These are phyloP conservation scores for Aurantiochytrium sp. DNA, from an alignment of 108 stramenopile genomes.

Conservation along the genomic window DNA sequence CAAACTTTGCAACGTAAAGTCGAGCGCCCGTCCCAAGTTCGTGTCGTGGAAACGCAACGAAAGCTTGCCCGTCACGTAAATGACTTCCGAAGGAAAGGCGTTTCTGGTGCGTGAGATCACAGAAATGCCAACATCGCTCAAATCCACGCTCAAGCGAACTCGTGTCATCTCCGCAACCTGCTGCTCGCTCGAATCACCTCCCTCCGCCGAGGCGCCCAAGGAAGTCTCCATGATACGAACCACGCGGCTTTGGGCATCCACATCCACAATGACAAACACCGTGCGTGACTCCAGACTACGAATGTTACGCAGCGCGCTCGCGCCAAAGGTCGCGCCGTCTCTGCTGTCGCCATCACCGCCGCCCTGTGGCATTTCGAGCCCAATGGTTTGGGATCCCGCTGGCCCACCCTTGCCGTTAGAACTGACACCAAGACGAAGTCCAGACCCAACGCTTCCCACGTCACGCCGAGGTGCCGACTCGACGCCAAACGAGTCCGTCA, in stretches of 20 bases:
- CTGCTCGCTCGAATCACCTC: neutral
- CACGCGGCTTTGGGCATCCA: neutral
- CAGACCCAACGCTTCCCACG: neutral
- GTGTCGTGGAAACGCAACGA: neutral
- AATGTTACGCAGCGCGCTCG: neutral
- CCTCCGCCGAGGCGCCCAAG: neutral
- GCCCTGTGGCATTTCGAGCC: no score
- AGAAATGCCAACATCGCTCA: neutral
- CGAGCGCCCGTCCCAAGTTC: neutral
- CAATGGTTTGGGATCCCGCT: no score
- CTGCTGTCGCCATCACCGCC: no score
- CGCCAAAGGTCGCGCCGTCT: neutral
- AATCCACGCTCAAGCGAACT: neutral
- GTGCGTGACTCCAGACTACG: neutral
- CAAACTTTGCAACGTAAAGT: neutral
- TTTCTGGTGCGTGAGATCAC: neutral
- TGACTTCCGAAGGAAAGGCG: neutral
- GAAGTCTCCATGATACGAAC: neutral
- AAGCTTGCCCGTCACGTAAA: neutral
- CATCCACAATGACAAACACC: neutral
- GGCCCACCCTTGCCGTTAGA: no score
- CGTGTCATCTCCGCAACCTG: neutral
- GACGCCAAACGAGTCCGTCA: neutral
- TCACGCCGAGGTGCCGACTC: neutral
- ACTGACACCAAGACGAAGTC: neutral